Evolutionary conservation across 192 early-diverging fungal species (phyloP).

Genomic region (Gryganskiella cystojenkinii): DNA sequence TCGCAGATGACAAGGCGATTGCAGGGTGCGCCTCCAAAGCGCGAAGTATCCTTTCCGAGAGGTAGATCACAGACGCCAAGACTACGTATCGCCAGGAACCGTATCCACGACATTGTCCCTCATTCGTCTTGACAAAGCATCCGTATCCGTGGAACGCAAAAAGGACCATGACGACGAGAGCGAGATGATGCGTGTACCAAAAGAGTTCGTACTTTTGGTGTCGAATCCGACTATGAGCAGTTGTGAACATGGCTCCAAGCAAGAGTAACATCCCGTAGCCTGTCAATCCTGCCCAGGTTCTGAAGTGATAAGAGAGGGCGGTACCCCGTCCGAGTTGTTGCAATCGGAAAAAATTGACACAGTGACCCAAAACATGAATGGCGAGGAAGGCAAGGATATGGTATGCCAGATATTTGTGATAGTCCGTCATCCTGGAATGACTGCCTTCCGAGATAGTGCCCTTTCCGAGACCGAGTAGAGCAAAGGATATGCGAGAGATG

Average conservation of each 20-base stretch:
- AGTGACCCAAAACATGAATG: conserved; percentile 71
- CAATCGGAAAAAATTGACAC: conserved; percentile 63
- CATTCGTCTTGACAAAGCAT: conserved; percentile 63
- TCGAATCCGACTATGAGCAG: conserved; percentile 68
- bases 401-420: conserved; percentile 59
- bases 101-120: conserved; percentile 52
- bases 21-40: conserved; percentile 55
- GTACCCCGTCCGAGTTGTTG: conserved; percentile 28
- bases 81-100: conserved; percentile 64
- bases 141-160: conserved; percentile 75
- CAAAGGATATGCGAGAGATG: conserved; percentile 18
- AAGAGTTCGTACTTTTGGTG: conserved; percentile 76
- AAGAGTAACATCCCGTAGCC: conserved; percentile 74
- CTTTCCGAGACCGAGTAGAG: conserved; percentile 25
- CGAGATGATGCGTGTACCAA: conserved; percentile 82
- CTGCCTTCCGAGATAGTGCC: conserved; percentile 40
- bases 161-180: conserved; percentile 67
- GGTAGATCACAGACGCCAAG: conserved; percentile 63
- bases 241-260: conserved; percentile 71
- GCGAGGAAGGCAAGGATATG: conserved; percentile 67
- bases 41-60: conserved; percentile 72
- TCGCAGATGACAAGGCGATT: conserved; percentile 71
- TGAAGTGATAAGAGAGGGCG: conserved; percentile 49
- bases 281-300: conserved; percentile 66
- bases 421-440: conserved; percentile 30